Percentiles rank a stretch among this genome's conserved stretches.
Conservation (phyloP, 306 rosid species). For the Malus sylvestris region DNA sequence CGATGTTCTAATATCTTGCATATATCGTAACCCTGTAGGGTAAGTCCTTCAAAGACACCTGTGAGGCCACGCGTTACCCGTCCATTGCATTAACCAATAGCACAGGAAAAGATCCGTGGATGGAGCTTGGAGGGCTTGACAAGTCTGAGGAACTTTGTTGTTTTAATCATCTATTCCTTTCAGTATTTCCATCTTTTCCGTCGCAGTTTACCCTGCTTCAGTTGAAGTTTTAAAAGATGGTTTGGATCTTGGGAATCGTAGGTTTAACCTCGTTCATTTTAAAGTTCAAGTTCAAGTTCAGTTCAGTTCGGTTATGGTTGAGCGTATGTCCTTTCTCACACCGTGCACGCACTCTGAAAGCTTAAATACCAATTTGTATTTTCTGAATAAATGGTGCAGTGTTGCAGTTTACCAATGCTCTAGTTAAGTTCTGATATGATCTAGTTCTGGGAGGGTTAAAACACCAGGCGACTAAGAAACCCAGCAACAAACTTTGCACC, state of each 20-base stretch:
- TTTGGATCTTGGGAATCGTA: slow-evolving; percentile 29
- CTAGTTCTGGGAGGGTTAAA: background rate
- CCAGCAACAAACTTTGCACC: background rate
- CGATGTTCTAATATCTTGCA: background rate
- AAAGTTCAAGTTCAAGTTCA: background rate
- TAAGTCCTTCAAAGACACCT: slow-evolving; percentile 98
- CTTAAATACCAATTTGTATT: slow-evolving; percentile 3
- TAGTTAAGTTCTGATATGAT: background rate
- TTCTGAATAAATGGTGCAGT: background rate
- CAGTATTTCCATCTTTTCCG: slow-evolving; percentile 35
- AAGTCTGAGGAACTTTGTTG: slow-evolving; percentile 26
- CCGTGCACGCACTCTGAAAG: background rate
- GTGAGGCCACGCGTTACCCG: slow-evolving; percentile 85
- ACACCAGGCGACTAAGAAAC: background rate
- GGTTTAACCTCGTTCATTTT: background rate
- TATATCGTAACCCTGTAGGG: slow-evolving; percentile 45
- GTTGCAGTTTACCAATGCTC: background rate
- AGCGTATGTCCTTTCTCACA: background rate
- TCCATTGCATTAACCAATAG: slow-evolving; percentile 34
- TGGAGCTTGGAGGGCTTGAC: slow-evolving; percentile 32
- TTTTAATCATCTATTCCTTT: slow-evolving; percentile 48
- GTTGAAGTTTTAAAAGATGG: slow-evolving; percentile 41
- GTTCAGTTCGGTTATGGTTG: background rate
- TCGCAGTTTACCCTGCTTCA: slow-evolving; percentile 42
- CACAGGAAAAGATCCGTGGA: slow-evolving; percentile 13